phyloP scores from a whole-genome alignment of 164 flowering plant species.

The Dillenia turbinata region DNA sequence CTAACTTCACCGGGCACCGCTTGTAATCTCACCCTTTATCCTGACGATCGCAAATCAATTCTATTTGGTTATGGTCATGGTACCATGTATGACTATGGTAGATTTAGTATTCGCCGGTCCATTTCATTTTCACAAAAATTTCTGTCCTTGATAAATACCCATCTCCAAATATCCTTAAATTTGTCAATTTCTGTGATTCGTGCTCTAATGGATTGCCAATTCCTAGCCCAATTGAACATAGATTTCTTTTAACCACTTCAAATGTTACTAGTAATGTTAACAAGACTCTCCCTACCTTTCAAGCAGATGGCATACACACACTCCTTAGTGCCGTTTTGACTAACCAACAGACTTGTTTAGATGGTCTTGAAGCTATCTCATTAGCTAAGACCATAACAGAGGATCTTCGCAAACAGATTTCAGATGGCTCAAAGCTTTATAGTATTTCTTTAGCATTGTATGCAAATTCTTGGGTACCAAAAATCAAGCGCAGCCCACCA shows the following conservation, averaged over 20 bases:
- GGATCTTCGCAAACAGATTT: slow-evolving; percentile 29
- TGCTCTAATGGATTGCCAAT: slow-evolving; percentile 49
- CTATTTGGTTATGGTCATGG: slow-evolving; percentile 13
- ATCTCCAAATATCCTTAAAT: slow-evolving; percentile 14
- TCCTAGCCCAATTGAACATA: slow-evolving; percentile 34
- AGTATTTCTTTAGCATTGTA: slow-evolving; percentile 51
- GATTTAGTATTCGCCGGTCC: slow-evolving; percentile 31
- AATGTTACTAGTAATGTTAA: slow-evolving; percentile 15
- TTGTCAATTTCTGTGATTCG: slow-evolving; percentile 31
- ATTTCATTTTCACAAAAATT: slow-evolving; percentile 33
- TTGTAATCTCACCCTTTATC: slow-evolving; percentile 22
- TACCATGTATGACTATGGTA: slow-evolving; percentile 29
- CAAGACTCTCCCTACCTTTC: slow-evolving; percentile 10
- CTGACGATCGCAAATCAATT: slow-evolving; percentile 17
- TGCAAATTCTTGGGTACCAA: slow-evolving; percentile 43
- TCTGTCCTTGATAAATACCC: slow-evolving; percentile 20
- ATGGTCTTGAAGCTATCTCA: slow-evolving; percentile 28
- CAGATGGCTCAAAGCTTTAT: slow-evolving; percentile 39
- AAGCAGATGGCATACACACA: slow-evolving; percentile 41
- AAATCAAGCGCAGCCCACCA: slow-evolving; percentile 8
- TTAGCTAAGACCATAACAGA: slow-evolving; percentile 29
- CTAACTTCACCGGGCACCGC: slow-evolving; percentile 7
- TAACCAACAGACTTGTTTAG: slow-evolving; percentile 38
- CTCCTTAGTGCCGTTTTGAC: slow-evolving; percentile 39
- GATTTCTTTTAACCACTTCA: slow-evolving; percentile 29